A percentile compares a stretch with the other conserved stretches of the same genome.
Evolutionary conservation across 306 rosid genomes (phyloP).

Genomic region (Neltuma alba): DNA sequence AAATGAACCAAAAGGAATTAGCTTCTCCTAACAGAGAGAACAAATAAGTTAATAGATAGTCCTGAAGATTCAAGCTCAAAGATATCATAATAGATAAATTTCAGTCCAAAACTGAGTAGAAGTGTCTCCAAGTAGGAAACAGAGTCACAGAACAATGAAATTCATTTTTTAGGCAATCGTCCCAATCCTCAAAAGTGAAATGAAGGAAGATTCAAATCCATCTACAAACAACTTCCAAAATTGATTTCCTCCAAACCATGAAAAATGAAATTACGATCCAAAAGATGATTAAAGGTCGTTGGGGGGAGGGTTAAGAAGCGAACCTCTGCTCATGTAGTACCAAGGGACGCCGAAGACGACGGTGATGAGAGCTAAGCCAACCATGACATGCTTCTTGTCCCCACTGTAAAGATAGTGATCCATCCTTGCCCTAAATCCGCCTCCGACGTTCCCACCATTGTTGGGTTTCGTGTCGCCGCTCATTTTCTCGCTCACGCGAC

Average conservation of each 20-base stretch:
- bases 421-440: slow-evolving; percentile 62
- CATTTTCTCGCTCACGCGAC: slow-evolving; percentile 40
- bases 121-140: not conserved
- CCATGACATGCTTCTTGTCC: slow-evolving; percentile 80
- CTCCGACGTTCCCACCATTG: slow-evolving; percentile 35
- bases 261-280: not conserved
- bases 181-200: not conserved
- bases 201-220: not conserved
- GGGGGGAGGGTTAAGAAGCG: not conserved
- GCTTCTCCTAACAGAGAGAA: not conserved
- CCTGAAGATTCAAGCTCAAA: not conserved
- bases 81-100: not conserved
- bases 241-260: no score
- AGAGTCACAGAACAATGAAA: not conserved
- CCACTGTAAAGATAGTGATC: slow-evolving; percentile 80
- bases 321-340: slow-evolving; percentile 73
- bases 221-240: not conserved
- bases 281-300: not conserved
- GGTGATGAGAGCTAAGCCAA: slow-evolving; percentile 71
- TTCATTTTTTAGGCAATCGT: not conserved
- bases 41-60: not conserved
- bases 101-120: not conserved
- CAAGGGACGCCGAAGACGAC: slow-evolving; percentile 72
- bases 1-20: not conserved
- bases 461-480: slow-evolving; percentile 53